Conservation (phyloP, 2,329 filamentous ascomycete genomes). For the Tympanopsis confertula region DNA sequence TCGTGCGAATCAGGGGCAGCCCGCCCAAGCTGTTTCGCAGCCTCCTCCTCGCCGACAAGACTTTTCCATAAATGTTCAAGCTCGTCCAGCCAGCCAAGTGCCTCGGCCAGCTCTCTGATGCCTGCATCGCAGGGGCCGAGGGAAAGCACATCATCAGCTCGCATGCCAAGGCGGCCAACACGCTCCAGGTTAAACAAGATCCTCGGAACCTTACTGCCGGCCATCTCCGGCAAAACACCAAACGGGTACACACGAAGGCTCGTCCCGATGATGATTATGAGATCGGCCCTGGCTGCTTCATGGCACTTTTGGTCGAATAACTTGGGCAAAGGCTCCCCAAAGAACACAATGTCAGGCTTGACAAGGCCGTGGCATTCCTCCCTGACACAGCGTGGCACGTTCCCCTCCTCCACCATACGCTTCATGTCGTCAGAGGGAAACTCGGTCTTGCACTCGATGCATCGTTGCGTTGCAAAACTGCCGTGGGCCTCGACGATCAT, state of each 20-base stretch:
- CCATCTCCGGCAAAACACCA: constrained; percentile 62
- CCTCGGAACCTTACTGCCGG: constrained; percentile 52
- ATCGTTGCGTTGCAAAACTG: constrained; percentile 82
- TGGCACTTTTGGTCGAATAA: constrained; percentile 49
- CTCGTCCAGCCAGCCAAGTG: constrained; percentile 76
- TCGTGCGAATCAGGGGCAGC: constrained; percentile 30
- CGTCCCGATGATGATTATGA: constrained; percentile 79
- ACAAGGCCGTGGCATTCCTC: constrained; percentile 63
- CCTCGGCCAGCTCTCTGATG: constrained; percentile 65
- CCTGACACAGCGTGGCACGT: constrained; percentile 58
- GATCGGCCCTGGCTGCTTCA: constrained; percentile 52
- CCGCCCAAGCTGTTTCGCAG: constrained; percentile 29
- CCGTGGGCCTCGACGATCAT: constrained; percentile 89
- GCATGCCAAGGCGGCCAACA: constrained; percentile 67
- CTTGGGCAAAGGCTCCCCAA: constrained; percentile 62
- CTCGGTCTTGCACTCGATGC: constrained; percentile 70
- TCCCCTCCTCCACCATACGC: constrained; percentile 49
- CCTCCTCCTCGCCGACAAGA: constrained; percentile 50
- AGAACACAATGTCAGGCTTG: constrained; percentile 93
- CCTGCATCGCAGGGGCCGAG: constrained; percentile 76
- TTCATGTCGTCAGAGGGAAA: constrained; percentile 69
- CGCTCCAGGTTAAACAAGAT: constrained; percentile 78
- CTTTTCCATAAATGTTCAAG: constrained; percentile 65
- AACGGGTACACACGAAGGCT: constrained; percentile 84
- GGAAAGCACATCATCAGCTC: constrained; percentile 73